Evolutionary conservation across 129 eudicot genomes (phyloP).

Genomic region (Flaveria trinervia): DNA sequence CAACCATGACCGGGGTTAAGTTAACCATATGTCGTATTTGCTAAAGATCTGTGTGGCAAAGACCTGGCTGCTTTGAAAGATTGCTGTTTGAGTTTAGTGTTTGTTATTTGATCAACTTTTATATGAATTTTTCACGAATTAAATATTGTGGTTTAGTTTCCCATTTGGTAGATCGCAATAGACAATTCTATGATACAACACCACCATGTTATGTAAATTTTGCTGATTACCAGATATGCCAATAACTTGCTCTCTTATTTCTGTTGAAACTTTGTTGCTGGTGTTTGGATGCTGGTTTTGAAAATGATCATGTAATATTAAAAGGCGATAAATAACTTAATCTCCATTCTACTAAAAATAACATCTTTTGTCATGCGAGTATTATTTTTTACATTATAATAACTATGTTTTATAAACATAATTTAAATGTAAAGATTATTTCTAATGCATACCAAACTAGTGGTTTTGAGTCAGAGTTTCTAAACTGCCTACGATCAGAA

Average conservation of each 20-base stretch:
- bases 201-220: constrained; percentile 35
- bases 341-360: neutral
- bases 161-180: constrained; percentile 16
- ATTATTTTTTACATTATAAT: too few relatives aligned
- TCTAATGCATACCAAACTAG: too few relatives aligned
- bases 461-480: too few relatives aligned
- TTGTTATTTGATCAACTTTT: constrained; percentile 26
- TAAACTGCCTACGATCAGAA: too few relatives aligned
- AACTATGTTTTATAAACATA: too few relatives aligned
- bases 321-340: neutral
- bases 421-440: too few relatives aligned
- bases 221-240: constrained; percentile 33
- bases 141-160: constrained; percentile 24
- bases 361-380: too few relatives aligned
- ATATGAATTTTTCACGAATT: constrained; percentile 26
- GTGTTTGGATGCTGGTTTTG: neutral
- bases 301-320: neutral
- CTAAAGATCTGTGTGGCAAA: constrained; percentile 29
- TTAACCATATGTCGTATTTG: constrained; percentile 27
- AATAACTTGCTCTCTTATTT: constrained; percentile 29
- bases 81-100: constrained; percentile 33
- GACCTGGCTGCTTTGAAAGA: constrained; percentile 30
- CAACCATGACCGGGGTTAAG: constrained; percentile 7
- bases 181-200: constrained; percentile 24
- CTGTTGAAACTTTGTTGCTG: neutral